Base-by-base conservation (phyloP, 2,329 filamentous ascomycete genomes). In the Coleophoma eucalyptorum region DNA sequence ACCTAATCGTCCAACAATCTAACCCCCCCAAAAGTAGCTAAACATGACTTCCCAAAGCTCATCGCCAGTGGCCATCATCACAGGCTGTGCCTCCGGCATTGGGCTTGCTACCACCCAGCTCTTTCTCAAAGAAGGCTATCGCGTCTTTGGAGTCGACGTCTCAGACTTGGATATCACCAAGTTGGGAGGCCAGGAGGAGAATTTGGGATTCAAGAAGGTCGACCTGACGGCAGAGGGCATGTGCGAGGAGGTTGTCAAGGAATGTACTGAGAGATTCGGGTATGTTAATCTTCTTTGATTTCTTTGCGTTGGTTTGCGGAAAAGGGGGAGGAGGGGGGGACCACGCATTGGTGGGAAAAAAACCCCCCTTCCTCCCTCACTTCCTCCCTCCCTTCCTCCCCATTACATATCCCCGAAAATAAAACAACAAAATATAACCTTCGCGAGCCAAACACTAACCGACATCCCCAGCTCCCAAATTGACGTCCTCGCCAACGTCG, bases 401-500 rank as follows among this genome's bases (percentile, higher is more conserved):
- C 21, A 26, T n/a, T n/a, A n/a, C n/a, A n/a, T 26, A 7, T 26
- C 7, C 21, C 21, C 21, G 21, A 4, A 4, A 8, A 3, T 26
- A 3, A 8, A 3, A n/a, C n/a, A n/a, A n/a, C n/a, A n/a, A n/a
- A n/a, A n/a, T n/a, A n/a, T n/a, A n/a, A n/a, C n/a, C n/a, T n/a
- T n/a, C n/a, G n/a, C n/a, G 7, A 26, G 21, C 21, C 4, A 26
- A 26, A 6, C 26, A 7, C 6, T 7, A 26, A 26, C 3, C 5
- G 21, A 21, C 7, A 26, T 19, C 18, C 32, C 7, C 48, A 63
- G 60, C 13, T 50, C 51, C 2, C 58, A 59, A 16, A 59, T 73
- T 35, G 72, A 76, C 53, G 65, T 73, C 11, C 63, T 76, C n/a
- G 63, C 72, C 43, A 76, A 76, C 50, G 66, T 72, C 20, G 73